These are phyloP conservation scores for Termitomyces sp. DNA, from an alignment of 768 basidiomycete genomes.

Conservation along the genomic window DNA sequence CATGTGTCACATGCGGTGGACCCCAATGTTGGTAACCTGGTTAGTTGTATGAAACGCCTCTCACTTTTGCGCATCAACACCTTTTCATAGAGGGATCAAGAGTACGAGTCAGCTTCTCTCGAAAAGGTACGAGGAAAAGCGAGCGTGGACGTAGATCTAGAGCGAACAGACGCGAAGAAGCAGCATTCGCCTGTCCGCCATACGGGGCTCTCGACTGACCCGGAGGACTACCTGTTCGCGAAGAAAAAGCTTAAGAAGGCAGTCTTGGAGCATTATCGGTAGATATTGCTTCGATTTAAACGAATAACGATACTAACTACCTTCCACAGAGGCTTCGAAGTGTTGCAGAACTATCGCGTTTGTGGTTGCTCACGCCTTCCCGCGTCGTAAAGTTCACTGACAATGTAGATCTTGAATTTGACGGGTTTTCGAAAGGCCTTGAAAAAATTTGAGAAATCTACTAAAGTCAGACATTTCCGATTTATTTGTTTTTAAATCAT, in stretches of 20 bases:
- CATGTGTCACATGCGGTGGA: neutral
- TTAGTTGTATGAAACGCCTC: neutral
- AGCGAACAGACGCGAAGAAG: slow-evolving; percentile 1
- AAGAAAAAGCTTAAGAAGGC: slow-evolving; percentile 84
- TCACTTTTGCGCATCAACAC: neutral
- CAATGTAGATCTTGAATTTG: slow-evolving; percentile 68
- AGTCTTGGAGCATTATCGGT: slow-evolving; percentile 80
- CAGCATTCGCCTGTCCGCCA: slow-evolving; percentile 4
- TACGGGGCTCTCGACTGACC: slow-evolving; percentile 38
- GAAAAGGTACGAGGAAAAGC: neutral
- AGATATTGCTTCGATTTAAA: slow-evolving; percentile 6
- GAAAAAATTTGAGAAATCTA: slow-evolving; percentile 82
- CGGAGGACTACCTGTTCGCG: slow-evolving; percentile 80
- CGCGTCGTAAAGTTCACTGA: neutral
- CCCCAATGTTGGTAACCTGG: neutral
- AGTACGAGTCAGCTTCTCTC: neutral
- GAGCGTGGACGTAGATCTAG: slow-evolving; percentile 2
- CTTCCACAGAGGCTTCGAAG: slow-evolving; percentile 59
- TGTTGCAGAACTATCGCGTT: slow-evolving; percentile 87
- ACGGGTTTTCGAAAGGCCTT: slow-evolving; percentile 86
- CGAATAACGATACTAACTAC: neutral
- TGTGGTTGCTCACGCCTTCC: slow-evolving; percentile 12
- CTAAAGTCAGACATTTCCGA: slow-evolving; percentile 39
- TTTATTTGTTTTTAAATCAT: neutral
- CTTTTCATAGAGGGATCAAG: neutral